These are phyloP conservation scores for Leishmania turanica DNA, from an alignment of 208 protist genomes.

Conservation along the genomic window DNA sequence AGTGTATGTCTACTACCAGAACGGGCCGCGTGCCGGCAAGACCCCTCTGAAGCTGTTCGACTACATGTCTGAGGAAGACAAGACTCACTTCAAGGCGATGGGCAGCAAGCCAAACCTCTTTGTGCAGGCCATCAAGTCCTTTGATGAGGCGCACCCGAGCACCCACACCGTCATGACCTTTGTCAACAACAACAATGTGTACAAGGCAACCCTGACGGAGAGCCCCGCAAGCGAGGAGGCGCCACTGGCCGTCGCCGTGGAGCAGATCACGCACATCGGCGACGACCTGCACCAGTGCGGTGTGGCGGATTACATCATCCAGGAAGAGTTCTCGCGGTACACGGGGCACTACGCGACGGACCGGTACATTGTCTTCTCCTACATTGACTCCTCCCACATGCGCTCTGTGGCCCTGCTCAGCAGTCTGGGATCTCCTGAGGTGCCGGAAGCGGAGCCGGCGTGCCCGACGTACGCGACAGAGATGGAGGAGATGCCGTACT, in stretches of 20 bases:
- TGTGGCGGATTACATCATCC: slow-evolving; percentile 90
- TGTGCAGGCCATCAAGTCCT: slow-evolving; percentile 34
- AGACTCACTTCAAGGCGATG: slow-evolving; percentile 39
- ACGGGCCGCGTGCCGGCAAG: slow-evolving; percentile 34
- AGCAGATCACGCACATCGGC: slow-evolving; percentile 69
- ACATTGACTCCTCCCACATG: slow-evolving; percentile 78
- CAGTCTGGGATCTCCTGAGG: slow-evolving; percentile 27
- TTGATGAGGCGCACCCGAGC: slow-evolving; percentile 12
- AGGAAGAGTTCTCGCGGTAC: slow-evolving; percentile 92
- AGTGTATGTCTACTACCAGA: slow-evolving; percentile 67
- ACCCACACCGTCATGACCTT: slow-evolving; percentile 53
- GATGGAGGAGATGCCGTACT: slow-evolving; percentile 76
- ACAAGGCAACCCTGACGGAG: slow-evolving; percentile 60
- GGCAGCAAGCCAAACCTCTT: slow-evolving; percentile 61
- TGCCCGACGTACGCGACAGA: slow-evolving; percentile 17
- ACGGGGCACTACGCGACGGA: slow-evolving; percentile 86
- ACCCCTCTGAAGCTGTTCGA: slow-evolving; percentile 69
- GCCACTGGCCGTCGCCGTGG: slow-evolving; percentile 45
- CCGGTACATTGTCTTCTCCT: slow-evolving; percentile 70
- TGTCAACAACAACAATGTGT: slow-evolving; percentile 78
- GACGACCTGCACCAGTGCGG: slow-evolving; percentile 72
- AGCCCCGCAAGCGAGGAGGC: slow-evolving; percentile 7
- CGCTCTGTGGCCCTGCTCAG: slow-evolving; percentile 60
- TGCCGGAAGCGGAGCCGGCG: slow-evolving; percentile 15
- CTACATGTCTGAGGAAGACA: slow-evolving; percentile 40